phyloP scores from a whole-genome alignment of 331 rosid species.

The Phaseolus coccineus region DNA sequence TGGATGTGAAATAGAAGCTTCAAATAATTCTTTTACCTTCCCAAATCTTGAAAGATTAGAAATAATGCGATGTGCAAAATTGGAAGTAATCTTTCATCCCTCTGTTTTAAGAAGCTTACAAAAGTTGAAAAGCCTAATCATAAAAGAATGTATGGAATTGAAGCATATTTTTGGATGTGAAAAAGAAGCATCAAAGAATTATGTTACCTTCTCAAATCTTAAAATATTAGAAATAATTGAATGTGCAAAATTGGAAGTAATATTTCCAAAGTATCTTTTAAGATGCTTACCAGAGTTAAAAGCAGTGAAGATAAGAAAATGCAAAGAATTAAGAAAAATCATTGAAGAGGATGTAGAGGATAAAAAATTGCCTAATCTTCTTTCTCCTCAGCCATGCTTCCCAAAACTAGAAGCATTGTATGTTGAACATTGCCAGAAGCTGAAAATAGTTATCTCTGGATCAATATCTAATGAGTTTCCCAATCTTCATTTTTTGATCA shows the following conservation, averaged over 20 bases:
- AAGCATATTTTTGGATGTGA: neutral
- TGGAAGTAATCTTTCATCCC: neutral
- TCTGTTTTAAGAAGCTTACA: no score
- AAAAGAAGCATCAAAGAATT: neutral
- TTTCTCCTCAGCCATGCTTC: no score
- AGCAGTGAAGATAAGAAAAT: no score
- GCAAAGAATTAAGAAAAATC: no score
- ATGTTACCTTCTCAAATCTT: constrained; percentile 1
- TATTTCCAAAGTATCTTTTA: neutral
- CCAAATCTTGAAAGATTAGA: neutral
- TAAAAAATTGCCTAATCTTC: neutral
- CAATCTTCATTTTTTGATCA: no score
- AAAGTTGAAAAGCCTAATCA: no score
- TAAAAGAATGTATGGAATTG: no score
- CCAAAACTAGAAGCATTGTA: neutral
- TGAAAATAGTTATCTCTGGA: no score
- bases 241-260: neutral
- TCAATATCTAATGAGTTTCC: no score
- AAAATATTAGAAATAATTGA: fast-evolving
- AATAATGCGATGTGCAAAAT: neutral
- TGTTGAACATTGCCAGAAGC: neutral
- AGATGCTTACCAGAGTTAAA: no score
- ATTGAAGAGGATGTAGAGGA: neutral
- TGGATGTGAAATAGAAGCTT: neutral
- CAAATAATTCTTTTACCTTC: neutral